Evolutionary conservation across 345 rosid genomes (phyloP), one percentile per base, ranked within the genome.

Genomic region (Salix brachista): DNA sequence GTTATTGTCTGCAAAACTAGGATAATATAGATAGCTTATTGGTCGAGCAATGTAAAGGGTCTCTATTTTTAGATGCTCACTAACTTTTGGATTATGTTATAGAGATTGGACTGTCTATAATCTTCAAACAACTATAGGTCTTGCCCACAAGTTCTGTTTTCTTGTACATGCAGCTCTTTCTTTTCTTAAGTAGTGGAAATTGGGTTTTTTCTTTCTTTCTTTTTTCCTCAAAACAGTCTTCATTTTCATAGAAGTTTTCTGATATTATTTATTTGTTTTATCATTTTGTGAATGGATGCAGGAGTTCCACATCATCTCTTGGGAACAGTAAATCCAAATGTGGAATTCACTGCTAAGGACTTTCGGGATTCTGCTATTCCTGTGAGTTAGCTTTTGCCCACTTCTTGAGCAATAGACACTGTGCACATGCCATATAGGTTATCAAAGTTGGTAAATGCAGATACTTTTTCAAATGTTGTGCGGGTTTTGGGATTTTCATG

Each of bases 241-340:
- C 50, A 52, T 52, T 52, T 52, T 19, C 58, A 6, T 7, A 6
- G 58, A 52, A 19, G 26, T 25, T 23, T 28, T 12, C 18, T 26
- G 2, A 26, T 13, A 9, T 26, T 71, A 14, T 41, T 41, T 58
- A 5, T 1, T 39, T 16, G 2, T 13, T 14, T 13, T 8, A 10
- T 25, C 18, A 21, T 71, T 65, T 26, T 56, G 64, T 39, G 62
- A n/a, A 28, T 17, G 73, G 25, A 50, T 80, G 23, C 76, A 93
- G 99, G 97, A 78, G 93, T 96, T 68, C 87, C 89, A 11, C 99
- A 93, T 83, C 96, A 96, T 85, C 89, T 96, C 16, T 82, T 93
- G 72, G 99, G 98, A 64, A 89, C 91, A 1, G 75, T 91, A 41
- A 91, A 87, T 34, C 85, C 99, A 30, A 82, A 79, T 36, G 78